phyloP scores from a whole-genome alignment of 805 yeast genomes.

The Kurtzmaniella fragi region DNA sequence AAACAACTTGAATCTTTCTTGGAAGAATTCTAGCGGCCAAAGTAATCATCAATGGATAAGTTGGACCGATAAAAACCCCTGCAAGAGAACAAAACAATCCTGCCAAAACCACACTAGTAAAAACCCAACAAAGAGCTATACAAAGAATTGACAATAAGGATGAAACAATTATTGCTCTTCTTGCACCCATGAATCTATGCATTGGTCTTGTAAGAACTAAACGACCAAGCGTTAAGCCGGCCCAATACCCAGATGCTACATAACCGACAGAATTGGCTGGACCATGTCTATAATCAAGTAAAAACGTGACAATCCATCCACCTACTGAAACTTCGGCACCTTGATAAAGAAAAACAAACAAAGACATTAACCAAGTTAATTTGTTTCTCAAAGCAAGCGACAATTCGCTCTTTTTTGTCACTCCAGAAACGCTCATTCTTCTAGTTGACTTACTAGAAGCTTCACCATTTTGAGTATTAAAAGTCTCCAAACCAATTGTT shows the following conservation, averaged over 20 bases:
- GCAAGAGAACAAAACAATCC: slow-evolving; percentile 44
- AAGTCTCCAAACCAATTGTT: neutral
- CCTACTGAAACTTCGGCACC: slow-evolving; percentile 69
- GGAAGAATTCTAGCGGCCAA: slow-evolving; percentile 42
- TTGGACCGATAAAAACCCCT: slow-evolving; percentile 65
- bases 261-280: slow-evolving; percentile 47
- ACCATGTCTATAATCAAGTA: slow-evolving; percentile 51
- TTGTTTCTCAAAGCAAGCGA: slow-evolving; percentile 34
- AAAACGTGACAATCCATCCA: slow-evolving; percentile 65
- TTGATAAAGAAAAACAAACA: slow-evolving; percentile 55
- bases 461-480: neutral
- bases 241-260: slow-evolving; percentile 68
- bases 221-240: slow-evolving; percentile 64
- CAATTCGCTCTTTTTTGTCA: slow-evolving; percentile 16
- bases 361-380: slow-evolving; percentile 45
- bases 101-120: slow-evolving; percentile 40
- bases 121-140: slow-evolving; percentile 43
- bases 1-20: slow-evolving; percentile 45
- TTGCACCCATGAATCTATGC: slow-evolving; percentile 37
- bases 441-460: neutral
- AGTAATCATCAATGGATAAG: slow-evolving; percentile 51
- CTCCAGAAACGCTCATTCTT: neutral
- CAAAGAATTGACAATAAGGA: slow-evolving; percentile 29
- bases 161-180: slow-evolving; percentile 38
- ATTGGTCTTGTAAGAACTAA: slow-evolving; percentile 40